Evolutionary conservation across 768 basidiomycete species (phyloP), one percentile per base, ranked within the genome.

Genomic region (Amanita subjunquillea): DNA sequence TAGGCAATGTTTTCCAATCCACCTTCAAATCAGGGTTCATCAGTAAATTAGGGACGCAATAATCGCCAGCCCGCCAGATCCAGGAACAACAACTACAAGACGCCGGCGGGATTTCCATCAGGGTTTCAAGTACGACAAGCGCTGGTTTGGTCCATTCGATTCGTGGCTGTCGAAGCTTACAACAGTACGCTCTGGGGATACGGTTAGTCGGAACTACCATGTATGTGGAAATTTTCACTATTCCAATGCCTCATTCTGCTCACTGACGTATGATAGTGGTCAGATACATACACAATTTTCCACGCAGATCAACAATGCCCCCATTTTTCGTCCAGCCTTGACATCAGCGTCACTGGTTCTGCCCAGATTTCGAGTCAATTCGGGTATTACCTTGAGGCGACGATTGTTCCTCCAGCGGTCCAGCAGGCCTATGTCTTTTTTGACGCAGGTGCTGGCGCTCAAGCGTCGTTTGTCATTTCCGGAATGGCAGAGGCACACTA

Each of bases 371-470:
- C 57, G 12, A 53, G 37, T 32, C 53, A 41, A 1, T 63, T 60
- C 25, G 62, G 62, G 4, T 63, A 58, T 29, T 63, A 63, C 48
- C 57, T 63, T 15, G 57, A 63, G 38, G 60, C 58, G 1, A 59
- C 57, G 6, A 50, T 63, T 27, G 53, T 63, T 2, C 62, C 62
- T 22, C 60, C 62, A 6, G 55, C 55, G 3, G 45, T 63, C 10
- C 61, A 62, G 48, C 57, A 56, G 48, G 60, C 58, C 23, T 60
- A 60, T 43, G 43, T 62, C 9, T 56, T 53, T 40, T 55, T 60
- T 23, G 54, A 42, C 10, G 53, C 60, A 2, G 61, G 56, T 37
- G 59, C 58, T 10, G 44, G 39, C 9, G 58, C 60, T 1, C 32
- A 41, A 12, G 62, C 48, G 7, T 41, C 50, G 39, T 59, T 63